These are phyloP conservation scores for Annulohypoxylon maeteangense DNA, from an alignment of 495 filamentous ascomycete genomes.

Conservation along the genomic window DNA sequence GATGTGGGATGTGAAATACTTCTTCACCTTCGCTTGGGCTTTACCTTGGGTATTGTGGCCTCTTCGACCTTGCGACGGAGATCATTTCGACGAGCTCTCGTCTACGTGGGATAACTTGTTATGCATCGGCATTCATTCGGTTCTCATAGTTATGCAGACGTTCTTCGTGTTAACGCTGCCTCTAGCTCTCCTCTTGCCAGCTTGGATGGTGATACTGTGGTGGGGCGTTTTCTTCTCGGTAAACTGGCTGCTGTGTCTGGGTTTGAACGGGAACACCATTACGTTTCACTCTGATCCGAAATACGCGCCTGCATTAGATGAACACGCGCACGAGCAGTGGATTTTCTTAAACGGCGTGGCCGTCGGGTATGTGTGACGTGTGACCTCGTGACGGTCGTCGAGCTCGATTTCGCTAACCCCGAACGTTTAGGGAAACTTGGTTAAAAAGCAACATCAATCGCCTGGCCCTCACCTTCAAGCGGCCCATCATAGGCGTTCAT, in stretches of 20 bases:
- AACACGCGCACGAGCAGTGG: conserved; percentile 72
- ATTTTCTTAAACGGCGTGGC: conserved; percentile 78
- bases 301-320: conserved; percentile 53
- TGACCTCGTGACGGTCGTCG: conserved; percentile 15
- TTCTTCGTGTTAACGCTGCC: conserved; percentile 62
- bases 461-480: conserved; percentile 77
- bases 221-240: conserved; percentile 52
- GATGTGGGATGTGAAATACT: conserved; percentile 63
- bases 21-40: conserved; percentile 60
- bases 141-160: conserved; percentile 64
- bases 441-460: conserved; percentile 76
- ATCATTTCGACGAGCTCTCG: conserved; percentile 67
- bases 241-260: conserved; percentile 62
- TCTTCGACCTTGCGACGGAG: conserved; percentile 59
- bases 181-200: conserved; percentile 56
- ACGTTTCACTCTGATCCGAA: conserved; percentile 56
- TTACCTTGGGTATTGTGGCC: conserved; percentile 66
- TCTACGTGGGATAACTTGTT: conserved; percentile 60
- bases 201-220: conserved; percentile 58
- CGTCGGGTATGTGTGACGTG: conserved; percentile 61
- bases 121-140: conserved; percentile 61
- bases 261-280: conserved; percentile 60
- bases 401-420: conserved; percentile 20
- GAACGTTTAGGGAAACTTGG: conserved; percentile 60
- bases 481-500: conserved; percentile 81